Evolutionary conservation across 2,329 filamentous ascomycete genomes (phyloP).

Genomic region (Fusarium nurragi): DNA sequence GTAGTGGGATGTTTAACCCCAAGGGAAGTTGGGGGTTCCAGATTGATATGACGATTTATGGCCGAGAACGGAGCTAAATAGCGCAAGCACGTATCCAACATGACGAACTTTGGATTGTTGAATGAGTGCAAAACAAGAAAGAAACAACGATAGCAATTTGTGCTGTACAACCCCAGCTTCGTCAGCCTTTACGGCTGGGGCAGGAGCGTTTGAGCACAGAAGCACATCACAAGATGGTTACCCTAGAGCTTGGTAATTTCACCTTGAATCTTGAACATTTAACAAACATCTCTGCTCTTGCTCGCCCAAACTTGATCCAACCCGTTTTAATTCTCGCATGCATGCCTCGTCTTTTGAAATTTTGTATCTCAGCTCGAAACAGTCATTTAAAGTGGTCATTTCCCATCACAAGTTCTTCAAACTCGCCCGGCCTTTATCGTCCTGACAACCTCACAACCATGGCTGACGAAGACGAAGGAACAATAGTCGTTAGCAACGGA

Average conservation of each 20-base stretch:
- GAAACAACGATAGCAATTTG: background rate
- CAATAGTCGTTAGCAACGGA: background rate
- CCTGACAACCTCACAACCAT: slow-evolving; percentile 3
- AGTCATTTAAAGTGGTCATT: background rate
- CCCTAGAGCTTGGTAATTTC: slow-evolving; percentile 12
- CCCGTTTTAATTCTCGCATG: too few species aligned
- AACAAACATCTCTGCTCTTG: background rate
- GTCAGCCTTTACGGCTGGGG: background rate
- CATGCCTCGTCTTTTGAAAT: background rate
- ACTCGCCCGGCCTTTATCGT: too few species aligned
- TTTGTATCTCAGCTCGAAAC: background rate
- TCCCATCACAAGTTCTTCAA: too few species aligned
- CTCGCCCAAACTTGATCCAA: background rate
- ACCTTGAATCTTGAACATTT: background rate
- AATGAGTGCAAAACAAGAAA: background rate
- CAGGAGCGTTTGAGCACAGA: background rate
- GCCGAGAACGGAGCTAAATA: slow-evolving; percentile 3
- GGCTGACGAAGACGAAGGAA: background rate
- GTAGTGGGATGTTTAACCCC: slow-evolving; percentile 19
- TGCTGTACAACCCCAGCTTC: slow-evolving; percentile 3
- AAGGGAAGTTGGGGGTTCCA: slow-evolving; percentile 27
- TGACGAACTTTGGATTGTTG: too few species aligned
- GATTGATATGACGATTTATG: slow-evolving; percentile 6
- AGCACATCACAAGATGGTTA: background rate
- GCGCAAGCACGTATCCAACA: background rate